Evolutionary conservation across 2,329 filamentous ascomycete genomes (phyloP), one percentile per base, ranked within the genome.

Genomic region (Penicillium sp.): DNA sequence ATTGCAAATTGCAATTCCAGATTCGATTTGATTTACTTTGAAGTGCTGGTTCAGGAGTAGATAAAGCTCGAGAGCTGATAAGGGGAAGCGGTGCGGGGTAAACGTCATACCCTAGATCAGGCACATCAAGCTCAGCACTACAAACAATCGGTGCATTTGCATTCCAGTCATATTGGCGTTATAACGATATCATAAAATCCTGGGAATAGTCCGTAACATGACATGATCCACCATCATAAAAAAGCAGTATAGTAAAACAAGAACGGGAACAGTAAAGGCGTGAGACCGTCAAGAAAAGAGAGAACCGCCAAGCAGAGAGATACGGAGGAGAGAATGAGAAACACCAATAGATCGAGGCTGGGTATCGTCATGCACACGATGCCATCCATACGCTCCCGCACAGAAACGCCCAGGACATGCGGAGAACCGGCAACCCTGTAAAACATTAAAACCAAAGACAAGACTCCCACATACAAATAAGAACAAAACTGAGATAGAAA

Each of bases 291-390:
- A 57, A 16, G n/a, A 25, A 23, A 31, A 31, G 6, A 46, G 33
- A 27, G n/a, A 31, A 57, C 46, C 45, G 44, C 65, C 62, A 55
- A 62, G 60, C 8, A 55, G 50, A 52, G 45, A 16, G 52, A 54
- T 57, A 45, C 31, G 44, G 26, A 29, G 29, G 16, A 29, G 26
- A 35, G 47, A 50, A 50, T 50, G 31, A 50, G 14, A 50, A 50
- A 50, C 48, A 42, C 33, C 31, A 50, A 50, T 42, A 42, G 63
- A 64, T 67, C 59, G 61, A 69, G 66, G 64, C 64, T 65, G 69
- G 70, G 67, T 73, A 72, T 73, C 67, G 68, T 67, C 66, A 73
- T 72, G 69, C 69, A 69, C 62, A 62, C 50, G 59, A 63, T 59
- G 60, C 62, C 67, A 69, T 65, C 62, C 66, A 70, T 51, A 66